Conservation (phyloP, 768 basidiomycete genomes). For the Leucosporidium creatinivorum region DNA sequence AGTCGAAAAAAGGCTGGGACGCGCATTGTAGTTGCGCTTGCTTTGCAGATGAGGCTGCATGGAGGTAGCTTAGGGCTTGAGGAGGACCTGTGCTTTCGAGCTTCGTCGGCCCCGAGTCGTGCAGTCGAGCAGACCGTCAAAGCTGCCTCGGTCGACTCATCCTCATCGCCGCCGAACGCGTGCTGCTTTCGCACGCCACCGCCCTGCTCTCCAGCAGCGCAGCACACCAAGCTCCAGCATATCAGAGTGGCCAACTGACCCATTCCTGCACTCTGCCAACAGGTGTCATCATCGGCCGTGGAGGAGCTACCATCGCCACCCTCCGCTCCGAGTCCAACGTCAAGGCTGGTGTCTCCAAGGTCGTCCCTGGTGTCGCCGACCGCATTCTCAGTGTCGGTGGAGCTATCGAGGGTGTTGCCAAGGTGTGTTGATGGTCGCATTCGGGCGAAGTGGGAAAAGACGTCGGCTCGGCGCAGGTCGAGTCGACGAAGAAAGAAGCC, state of each 20-base stretch:
- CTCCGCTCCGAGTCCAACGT: slow-evolving; percentile 90
- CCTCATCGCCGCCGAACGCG: background rate
- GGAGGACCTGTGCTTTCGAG: too few species aligned
- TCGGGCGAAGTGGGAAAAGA: background rate
- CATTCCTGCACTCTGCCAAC: slow-evolving; percentile 35
- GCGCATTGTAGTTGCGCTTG: background rate
- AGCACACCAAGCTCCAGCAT: background rate
- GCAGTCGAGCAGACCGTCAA: too few species aligned
- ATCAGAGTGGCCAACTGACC: background rate
- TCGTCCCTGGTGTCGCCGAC: slow-evolving; percentile 94
- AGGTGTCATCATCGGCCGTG: slow-evolving; percentile 94
- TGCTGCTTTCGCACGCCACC: background rate
- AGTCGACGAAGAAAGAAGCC: background rate
- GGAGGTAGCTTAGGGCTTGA: too few species aligned
- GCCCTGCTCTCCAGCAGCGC: background rate
- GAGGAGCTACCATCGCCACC: slow-evolving; percentile 94
- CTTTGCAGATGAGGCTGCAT: too few species aligned
- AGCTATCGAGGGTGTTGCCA: slow-evolving; percentile 82
- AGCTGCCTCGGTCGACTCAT: too few species aligned
- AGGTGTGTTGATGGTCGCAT: slow-evolving; percentile 49
- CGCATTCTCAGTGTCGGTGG: slow-evolving; percentile 92
- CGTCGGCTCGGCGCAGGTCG: background rate
- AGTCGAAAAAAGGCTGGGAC: background rate
- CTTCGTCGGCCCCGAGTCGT: too few species aligned
- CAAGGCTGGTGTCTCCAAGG: slow-evolving; percentile 98